phyloP scores from a whole-genome alignment of 176 grass and related monocot species.

The Musa troglodytarum region DNA sequence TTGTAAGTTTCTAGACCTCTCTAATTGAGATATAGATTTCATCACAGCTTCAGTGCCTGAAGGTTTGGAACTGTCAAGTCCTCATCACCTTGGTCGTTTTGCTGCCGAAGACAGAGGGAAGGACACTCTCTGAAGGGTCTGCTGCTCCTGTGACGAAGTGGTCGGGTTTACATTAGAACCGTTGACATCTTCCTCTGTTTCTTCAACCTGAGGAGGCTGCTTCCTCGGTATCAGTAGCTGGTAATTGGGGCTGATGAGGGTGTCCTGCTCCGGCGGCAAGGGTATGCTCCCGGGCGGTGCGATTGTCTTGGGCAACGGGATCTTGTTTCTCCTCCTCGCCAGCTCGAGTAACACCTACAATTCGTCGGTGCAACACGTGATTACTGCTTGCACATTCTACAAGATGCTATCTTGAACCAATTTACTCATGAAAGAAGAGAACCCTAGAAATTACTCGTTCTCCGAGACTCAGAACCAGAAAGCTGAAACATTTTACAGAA shows the following conservation, averaged over 20 bases:
- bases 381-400: too few species aligned
- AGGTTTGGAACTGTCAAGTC: too few species aligned
- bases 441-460: too few species aligned
- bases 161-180: slow-evolving; percentile 28
- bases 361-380: too few species aligned
- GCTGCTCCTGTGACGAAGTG: slow-evolving; percentile 32
- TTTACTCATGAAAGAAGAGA: too few species aligned
- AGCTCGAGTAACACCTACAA: slow-evolving; percentile 66
- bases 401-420: too few species aligned
- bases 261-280: slow-evolving; percentile 80
- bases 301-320: slow-evolving; percentile 75
- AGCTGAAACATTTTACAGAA: too few species aligned
- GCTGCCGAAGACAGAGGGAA: slow-evolving; percentile 63
- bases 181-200: slow-evolving; percentile 52
- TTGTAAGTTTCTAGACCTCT: too few species aligned
- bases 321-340: slow-evolving; percentile 64
- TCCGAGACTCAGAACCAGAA: too few species aligned
- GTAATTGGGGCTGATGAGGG: slow-evolving; percentile 69
- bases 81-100: slow-evolving; percentile 33
- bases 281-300: slow-evolving; percentile 80
- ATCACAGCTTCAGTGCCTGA: too few species aligned
- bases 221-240: slow-evolving; percentile 56
- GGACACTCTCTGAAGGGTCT: slow-evolving; percentile 70
- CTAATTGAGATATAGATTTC: too few species aligned
- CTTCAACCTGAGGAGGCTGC: slow-evolving; percentile 40